Percentiles rank a stretch among this genome's conserved stretches.
phyloP scores from a whole-genome alignment of 148 eudicot genomes.

The Dianthus caryophyllus region DNA sequence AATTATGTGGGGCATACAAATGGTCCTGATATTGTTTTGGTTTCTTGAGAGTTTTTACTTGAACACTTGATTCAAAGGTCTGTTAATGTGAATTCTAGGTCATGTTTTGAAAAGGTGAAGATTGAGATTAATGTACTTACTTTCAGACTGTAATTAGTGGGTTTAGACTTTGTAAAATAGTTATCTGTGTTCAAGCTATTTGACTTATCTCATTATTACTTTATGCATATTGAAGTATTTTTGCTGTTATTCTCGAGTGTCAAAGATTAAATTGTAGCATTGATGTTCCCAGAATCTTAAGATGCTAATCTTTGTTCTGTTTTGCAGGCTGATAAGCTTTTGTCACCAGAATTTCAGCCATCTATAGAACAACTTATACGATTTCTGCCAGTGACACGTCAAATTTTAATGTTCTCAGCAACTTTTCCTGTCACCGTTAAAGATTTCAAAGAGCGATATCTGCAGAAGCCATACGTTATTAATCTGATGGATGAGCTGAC shows the following conservation, averaged over 20 bases:
- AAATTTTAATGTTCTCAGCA: slow-evolving; percentile 87
- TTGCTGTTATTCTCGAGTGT: background rate
- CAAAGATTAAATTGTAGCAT: background rate
- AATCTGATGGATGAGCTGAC: slow-evolving; percentile 96
- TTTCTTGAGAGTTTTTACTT: background rate
- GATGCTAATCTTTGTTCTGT: slow-evolving; percentile 10
- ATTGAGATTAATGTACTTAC: background rate
- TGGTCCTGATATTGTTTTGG: background rate
- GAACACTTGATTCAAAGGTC: background rate
- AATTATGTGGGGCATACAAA: background rate
- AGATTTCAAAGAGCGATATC: slow-evolving; percentile 69
- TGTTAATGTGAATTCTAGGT: background rate
- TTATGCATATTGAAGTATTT: background rate
- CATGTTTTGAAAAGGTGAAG: background rate
- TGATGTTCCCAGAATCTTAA: background rate
- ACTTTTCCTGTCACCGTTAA: slow-evolving; percentile 92
- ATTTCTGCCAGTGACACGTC: slow-evolving; percentile 68
- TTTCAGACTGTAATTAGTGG: background rate
- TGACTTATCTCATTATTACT: background rate
- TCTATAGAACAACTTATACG: slow-evolving; percentile 71
- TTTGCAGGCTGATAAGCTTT: slow-evolving; percentile 86
- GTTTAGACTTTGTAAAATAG: background rate
- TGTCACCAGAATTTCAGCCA: slow-evolving; percentile 90
- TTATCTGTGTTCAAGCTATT: background rate
- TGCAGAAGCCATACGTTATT: slow-evolving; percentile 65